Evolutionary conservation across 2,329 filamentous ascomycete species (phyloP), one percentile per base, ranked within the genome.

Genomic region (Elsinoe australis): DNA sequence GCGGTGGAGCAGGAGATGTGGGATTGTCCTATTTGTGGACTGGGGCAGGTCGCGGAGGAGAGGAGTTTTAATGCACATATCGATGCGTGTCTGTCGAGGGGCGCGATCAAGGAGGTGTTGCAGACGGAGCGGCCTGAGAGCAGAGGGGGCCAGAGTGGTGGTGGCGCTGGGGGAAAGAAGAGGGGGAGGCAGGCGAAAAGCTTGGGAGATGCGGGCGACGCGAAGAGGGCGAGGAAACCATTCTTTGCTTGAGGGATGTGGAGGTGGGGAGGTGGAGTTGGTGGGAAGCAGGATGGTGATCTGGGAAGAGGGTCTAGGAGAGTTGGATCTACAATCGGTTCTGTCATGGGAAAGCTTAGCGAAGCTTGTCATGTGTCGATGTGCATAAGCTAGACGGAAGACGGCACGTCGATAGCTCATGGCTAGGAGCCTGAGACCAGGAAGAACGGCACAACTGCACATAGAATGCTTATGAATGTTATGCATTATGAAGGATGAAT

Each of bases 11-110:
- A 58, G 36, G 60, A 75, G 46, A 71, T 79, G 38, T 96, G 89
- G 89, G 75, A 83, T 29, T 98, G 92, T 63, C 92, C 92, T 0
- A 85, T 96, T 35, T 98, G 92, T 63, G 68, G 71, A n/a, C 72
- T 82, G 12, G 82, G 86, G 0, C 89, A 95, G 59, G 59, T 71
- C 0, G 78, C 87, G 0, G 75, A 90, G 42, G 87, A 95, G 61
- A 74, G 74, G 36, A 70, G 68, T 0, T 94, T 96, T 67, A 98
- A 98, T 56, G 79, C 84, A 49, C 92, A 98, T 60, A 88, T 98
- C 45, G 92, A 98, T 62, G 76, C 85, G 6, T 98, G 92, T 63
- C 74, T 98, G 1, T 95, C 89, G 0, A 75, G 82, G 49, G 80
- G 85, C 59, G 86, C 87, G 0, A 96, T 98, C 57, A 83, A 83